These are phyloP conservation scores for Alternaria incomplexa DNA, from an alignment of 2,329 filamentous ascomycete genomes.

Conservation along the genomic window DNA sequence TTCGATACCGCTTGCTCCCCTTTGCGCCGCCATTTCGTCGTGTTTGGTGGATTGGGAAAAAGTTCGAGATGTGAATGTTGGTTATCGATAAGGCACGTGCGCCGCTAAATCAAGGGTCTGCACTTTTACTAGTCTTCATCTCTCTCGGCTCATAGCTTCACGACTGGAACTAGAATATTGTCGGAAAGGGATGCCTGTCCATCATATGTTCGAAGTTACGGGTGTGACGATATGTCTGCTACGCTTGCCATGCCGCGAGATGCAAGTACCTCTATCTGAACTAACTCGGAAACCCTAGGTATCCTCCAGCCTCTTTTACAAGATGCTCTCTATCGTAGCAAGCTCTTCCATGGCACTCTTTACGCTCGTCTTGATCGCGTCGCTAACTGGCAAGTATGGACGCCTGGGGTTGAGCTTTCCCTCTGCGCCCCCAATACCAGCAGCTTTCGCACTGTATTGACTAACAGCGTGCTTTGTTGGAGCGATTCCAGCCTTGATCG, in stretches of 20 bases:
- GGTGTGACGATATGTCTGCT: too few species aligned
- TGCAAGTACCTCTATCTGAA: background rate
- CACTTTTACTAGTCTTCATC: background rate
- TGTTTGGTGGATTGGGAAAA: slow-evolving; percentile 17
- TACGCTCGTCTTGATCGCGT: slow-evolving; percentile 31
- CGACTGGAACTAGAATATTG: background rate
- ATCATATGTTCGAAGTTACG: background rate
- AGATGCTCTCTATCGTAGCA: slow-evolving; percentile 32
- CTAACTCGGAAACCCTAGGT: background rate
- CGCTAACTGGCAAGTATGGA: slow-evolving; percentile 37
- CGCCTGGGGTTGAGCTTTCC: slow-evolving; percentile 34
- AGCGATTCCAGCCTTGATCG: slow-evolving; percentile 70
- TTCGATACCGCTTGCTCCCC: slow-evolving; percentile 17
- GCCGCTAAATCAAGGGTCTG: slow-evolving; percentile 8
- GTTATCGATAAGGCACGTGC: slow-evolving; percentile 27
- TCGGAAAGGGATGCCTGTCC: background rate
- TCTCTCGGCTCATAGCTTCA: background rate
- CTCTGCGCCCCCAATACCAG: slow-evolving; percentile 51
- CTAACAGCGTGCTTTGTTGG: slow-evolving; percentile 72
- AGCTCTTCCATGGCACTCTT: slow-evolving; percentile 31
- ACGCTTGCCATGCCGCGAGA: background rate
- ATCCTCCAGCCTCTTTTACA: background rate
- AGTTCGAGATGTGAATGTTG: slow-evolving; percentile 26
- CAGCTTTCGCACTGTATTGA: slow-evolving; percentile 66
- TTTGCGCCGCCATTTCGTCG: slow-evolving; percentile 32